phyloP scores from a whole-genome alignment of 371 early-diverging fungal species.

The Rhizopus sp. region DNA sequence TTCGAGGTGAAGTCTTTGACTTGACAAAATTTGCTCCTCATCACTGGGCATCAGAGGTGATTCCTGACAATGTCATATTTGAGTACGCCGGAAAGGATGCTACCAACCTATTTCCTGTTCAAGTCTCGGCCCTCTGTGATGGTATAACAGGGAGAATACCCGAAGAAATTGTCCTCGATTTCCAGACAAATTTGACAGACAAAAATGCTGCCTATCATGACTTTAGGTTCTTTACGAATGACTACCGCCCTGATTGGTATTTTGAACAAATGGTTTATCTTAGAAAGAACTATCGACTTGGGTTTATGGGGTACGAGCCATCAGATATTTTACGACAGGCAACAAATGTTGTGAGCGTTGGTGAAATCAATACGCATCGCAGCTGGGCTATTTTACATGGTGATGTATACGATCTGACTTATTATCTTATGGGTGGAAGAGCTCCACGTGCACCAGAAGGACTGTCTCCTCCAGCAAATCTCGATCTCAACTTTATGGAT shows the following conservation, averaged over 20 bases:
- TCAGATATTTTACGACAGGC: slow-evolving; percentile 29
- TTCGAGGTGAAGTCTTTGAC: slow-evolving; percentile 70
- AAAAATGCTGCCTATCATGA: slow-evolving; percentile 37
- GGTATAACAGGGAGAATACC: slow-evolving; percentile 30
- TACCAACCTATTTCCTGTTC: slow-evolving; percentile 67
- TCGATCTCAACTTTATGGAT: slow-evolving; percentile 55
- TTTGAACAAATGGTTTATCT: slow-evolving; percentile 39
- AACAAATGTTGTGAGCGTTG: slow-evolving; percentile 36
- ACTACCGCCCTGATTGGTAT: slow-evolving; percentile 40
- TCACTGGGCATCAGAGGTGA: slow-evolving; percentile 51
- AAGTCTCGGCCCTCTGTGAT: slow-evolving; percentile 51
- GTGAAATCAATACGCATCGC: slow-evolving; percentile 42
- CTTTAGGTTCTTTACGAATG: slow-evolving; percentile 35
- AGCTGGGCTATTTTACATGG: slow-evolving; percentile 50
- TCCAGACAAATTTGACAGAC: slow-evolving; percentile 34
- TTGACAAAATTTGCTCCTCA: slow-evolving; percentile 56
- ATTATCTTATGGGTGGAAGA: slow-evolving; percentile 47
- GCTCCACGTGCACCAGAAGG: slow-evolving; percentile 47
- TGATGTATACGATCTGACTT: slow-evolving; percentile 47
- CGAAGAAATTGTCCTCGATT: slow-evolving; percentile 32
- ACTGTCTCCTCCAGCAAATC: slow-evolving; percentile 51
- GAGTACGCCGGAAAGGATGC: slow-evolving; percentile 67
- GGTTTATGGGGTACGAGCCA: slow-evolving; percentile 40
- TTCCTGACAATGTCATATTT: slow-evolving; percentile 42
- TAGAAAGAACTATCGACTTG: slow-evolving; percentile 32